Evolutionary conservation across 2,329 filamentous ascomycete species (phyloP).

Genomic region (Harringtonia aguacate): DNA sequence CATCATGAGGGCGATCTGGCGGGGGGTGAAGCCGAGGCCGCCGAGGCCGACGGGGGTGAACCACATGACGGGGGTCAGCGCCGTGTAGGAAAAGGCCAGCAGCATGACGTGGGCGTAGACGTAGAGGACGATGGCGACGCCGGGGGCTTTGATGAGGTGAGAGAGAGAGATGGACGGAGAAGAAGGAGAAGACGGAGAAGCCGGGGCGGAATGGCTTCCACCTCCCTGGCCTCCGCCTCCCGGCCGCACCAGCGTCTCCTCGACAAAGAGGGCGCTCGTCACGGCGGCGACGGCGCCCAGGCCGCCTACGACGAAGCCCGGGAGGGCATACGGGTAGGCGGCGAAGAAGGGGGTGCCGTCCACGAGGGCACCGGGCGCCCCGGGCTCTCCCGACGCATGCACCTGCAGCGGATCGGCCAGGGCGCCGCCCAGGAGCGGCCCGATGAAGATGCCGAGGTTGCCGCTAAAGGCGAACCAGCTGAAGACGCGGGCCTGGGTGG

Average conservation of each 20-base stretch:
- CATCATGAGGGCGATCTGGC: slow-evolving; percentile 58
- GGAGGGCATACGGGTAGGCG: slow-evolving; percentile 54
- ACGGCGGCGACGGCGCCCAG: slow-evolving; percentile 44
- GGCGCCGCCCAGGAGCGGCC: slow-evolving; percentile 57
- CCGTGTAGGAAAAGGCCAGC: slow-evolving; percentile 62
- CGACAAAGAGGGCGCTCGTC: slow-evolving; percentile 42
- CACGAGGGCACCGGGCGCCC: slow-evolving; percentile 25
- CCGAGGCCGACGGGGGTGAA: slow-evolving; percentile 53
- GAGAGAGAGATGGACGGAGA: slow-evolving; percentile 25
- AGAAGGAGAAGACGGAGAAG: neutral
- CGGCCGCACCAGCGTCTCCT: slow-evolving; percentile 44
- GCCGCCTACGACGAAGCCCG: slow-evolving; percentile 45
- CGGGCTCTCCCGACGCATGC: slow-evolving; percentile 37
- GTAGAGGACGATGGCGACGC: slow-evolving; percentile 55
- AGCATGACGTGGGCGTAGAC: slow-evolving; percentile 57
- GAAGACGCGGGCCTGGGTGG: slow-evolving; percentile 63
- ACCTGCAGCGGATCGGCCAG: slow-evolving; percentile 57
- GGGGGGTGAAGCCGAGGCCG: slow-evolving; percentile 51
- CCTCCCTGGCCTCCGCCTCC: neutral
- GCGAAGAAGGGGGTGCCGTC: slow-evolving; percentile 45
- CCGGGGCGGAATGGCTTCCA: neutral
- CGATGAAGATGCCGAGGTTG: slow-evolving; percentile 65
- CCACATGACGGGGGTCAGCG: slow-evolving; percentile 57
- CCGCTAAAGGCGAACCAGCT: slow-evolving; percentile 66
- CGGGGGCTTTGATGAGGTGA: slow-evolving; percentile 50